Percentiles rank a stretch among this genome's conserved stretches.
Evolutionary conservation across 108 stramenopile species (phyloP).

Genomic region (Pelagomonas calceolata): DNA sequence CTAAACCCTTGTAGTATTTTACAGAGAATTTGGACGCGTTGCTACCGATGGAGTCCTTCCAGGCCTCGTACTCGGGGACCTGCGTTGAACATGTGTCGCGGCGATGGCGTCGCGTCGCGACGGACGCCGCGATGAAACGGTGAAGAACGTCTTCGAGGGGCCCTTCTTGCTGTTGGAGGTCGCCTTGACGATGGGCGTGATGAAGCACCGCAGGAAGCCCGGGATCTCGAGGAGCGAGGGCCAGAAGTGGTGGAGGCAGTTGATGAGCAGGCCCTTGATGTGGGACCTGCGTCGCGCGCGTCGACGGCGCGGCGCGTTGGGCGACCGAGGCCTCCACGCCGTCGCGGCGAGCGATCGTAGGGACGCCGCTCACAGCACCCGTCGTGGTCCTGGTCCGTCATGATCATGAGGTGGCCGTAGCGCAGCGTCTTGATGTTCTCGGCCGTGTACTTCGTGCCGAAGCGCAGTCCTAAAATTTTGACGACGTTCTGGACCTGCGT

Average conservation of each 20-base stretch:
- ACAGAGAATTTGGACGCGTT: slow-evolving; percentile 27
- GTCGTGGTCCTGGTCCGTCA: slow-evolving; percentile 99
- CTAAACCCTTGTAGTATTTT: slow-evolving; percentile 98
- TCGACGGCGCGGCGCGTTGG: too few relatives aligned
- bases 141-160: slow-evolving; percentile 61
- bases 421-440: slow-evolving; percentile 66
- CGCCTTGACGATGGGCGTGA: slow-evolving; percentile 98
- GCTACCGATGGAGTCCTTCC: slow-evolving; percentile 76
- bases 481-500: slow-evolving; percentile 91
- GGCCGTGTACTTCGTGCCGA: slow-evolving; percentile 62
- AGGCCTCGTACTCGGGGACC: slow-evolving; percentile 87
- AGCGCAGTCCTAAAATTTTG: slow-evolving; percentile 93
- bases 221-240: slow-evolving; percentile 83
- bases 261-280: slow-evolving; percentile 99
- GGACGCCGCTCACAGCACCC: too few relatives aligned
- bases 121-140: slow-evolving; percentile 14
- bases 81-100: too few relatives aligned
- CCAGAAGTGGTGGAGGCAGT: slow-evolving; percentile 95
- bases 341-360: too few relatives aligned
- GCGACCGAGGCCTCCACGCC: too few relatives aligned
- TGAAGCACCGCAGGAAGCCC: slow-evolving; percentile 96
- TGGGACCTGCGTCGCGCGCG: too few relatives aligned
- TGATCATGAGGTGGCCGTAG: slow-evolving; percentile 97
- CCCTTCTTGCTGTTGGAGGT: slow-evolving; percentile 61
- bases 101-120: slow-evolving; percentile 9